phyloP scores from a whole-genome alignment of 371 early-diverging fungal genomes.

The Lichtheimia ornata region DNA sequence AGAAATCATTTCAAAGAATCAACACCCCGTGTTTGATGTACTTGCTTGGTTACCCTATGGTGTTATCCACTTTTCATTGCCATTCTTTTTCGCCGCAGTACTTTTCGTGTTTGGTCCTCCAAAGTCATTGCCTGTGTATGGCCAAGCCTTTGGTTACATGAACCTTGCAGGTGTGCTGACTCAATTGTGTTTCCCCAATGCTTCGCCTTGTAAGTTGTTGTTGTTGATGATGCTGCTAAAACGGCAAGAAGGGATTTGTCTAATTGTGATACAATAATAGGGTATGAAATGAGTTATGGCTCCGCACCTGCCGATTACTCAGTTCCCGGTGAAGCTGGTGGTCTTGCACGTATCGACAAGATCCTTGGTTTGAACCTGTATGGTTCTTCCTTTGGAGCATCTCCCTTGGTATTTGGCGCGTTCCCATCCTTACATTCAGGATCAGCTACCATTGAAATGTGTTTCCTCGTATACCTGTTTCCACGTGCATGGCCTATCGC shows the following conservation, averaged over 20 bases:
- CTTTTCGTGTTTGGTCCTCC: constrained; percentile 60
- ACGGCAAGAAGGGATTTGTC: background rate
- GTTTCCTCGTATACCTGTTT: constrained; percentile 57
- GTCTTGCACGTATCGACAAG: constrained; percentile 70
- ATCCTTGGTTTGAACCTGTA: constrained; percentile 68
- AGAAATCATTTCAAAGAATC: constrained; percentile 61
- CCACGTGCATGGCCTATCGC: constrained; percentile 54
- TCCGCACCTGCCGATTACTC: constrained; percentile 66
- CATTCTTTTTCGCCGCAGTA: constrained; percentile 52
- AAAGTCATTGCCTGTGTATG: constrained; percentile 55
- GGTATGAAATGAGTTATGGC: constrained; percentile 66
- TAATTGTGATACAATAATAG: constrained; percentile 25
- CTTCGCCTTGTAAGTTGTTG: constrained; percentile 73
- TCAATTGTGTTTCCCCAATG: constrained; percentile 69
- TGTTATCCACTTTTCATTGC: constrained; percentile 68
- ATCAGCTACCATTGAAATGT: constrained; percentile 67
- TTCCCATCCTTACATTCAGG: constrained; percentile 79
- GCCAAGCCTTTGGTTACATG: constrained; percentile 70
- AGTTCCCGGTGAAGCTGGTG: constrained; percentile 75
- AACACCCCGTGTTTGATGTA: constrained; percentile 59
- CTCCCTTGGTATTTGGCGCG: constrained; percentile 78
- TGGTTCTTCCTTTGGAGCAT: constrained; percentile 65
- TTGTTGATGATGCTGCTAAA: background rate
- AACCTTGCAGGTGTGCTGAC: constrained; percentile 72
- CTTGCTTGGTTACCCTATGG: constrained; percentile 78